Conservation (phyloP, 1,284 basidiomycete genomes). For the Uromyces viciae-fabae region DNA sequence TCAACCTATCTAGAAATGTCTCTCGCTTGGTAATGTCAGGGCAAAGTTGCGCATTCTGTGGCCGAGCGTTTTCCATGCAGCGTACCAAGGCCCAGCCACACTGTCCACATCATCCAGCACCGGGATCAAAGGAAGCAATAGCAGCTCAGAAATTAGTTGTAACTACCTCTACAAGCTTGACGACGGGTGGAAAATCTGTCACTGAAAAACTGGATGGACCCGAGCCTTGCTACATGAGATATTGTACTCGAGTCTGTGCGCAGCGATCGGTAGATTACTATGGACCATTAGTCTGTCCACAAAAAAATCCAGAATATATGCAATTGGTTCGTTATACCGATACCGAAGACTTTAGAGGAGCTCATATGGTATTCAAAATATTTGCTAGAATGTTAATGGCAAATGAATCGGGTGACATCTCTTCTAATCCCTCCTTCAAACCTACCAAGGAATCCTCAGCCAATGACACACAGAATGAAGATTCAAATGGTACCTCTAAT, state of each 20-base stretch:
- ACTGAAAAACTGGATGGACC: slow-evolving; percentile 40
- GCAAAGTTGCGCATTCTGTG: slow-evolving; percentile 40
- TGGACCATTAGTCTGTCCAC: slow-evolving; percentile 40
- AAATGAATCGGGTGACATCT: slow-evolving; percentile 34
- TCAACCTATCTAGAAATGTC: slow-evolving; percentile 7
- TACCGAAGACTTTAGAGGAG: slow-evolving; percentile 35
- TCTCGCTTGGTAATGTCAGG: slow-evolving; percentile 39
- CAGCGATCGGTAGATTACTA: slow-evolving; percentile 39
- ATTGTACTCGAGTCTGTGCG: slow-evolving; percentile 43
- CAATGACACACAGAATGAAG: background rate
- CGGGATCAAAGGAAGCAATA: slow-evolving; percentile 44
- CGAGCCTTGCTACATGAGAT: slow-evolving; percentile 45
- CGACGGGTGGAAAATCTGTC: slow-evolving; percentile 30
- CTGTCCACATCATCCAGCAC: slow-evolving; percentile 45
- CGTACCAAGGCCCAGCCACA: slow-evolving; percentile 24
- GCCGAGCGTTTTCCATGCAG: slow-evolving; percentile 37
- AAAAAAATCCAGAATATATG: slow-evolving; percentile 45
- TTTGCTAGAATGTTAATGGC: slow-evolving; percentile 45
- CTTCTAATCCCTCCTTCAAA: slow-evolving; percentile 18
- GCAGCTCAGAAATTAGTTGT: slow-evolving; percentile 38
- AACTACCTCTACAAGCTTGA: slow-evolving; percentile 24
- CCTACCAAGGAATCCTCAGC: background rate
- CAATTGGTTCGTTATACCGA: slow-evolving; percentile 36
- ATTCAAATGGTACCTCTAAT: background rate
- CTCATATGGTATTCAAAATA: slow-evolving; percentile 45